Conservation (phyloP, 805 yeast genomes). For the Candida manassasensis region DNA sequence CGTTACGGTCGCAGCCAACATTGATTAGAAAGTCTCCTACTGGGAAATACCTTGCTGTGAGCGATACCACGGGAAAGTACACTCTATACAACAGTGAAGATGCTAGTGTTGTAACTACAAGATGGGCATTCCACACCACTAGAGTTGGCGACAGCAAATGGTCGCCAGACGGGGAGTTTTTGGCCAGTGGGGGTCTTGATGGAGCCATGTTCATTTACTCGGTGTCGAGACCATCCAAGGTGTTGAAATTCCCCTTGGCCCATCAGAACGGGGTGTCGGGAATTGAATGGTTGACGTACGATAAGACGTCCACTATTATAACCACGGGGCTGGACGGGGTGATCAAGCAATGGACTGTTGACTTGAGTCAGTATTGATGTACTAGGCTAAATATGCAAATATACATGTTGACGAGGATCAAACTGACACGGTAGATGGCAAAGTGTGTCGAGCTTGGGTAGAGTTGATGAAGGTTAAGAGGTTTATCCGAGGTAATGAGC, state of each 20-base stretch:
- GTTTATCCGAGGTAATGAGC: no score
- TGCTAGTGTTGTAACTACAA: conserved; percentile 60
- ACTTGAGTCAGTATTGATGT: conserved; percentile 5
- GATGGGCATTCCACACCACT: conserved; percentile 96
- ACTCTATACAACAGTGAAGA: conserved; percentile 58
- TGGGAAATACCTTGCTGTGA: conserved; percentile 69
- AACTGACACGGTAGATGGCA: no score
- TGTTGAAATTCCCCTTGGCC: conserved; percentile 67
- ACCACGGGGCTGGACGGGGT: conserved; percentile 81
- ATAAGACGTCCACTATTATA: conserved; percentile 38
- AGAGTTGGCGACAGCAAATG: conserved; percentile 73
- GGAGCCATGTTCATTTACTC: conserved; percentile 77
- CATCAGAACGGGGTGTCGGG: conserved; percentile 85
- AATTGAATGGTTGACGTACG: conserved; percentile 61
- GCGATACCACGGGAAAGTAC: conserved; percentile 84
- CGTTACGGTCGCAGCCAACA: conserved; percentile 60
- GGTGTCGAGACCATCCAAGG: conserved; percentile 72
- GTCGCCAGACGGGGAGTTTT: conserved; percentile 67
- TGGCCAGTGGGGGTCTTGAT: conserved; percentile 81
- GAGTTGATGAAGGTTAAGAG: no score
- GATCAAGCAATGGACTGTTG: conserved; percentile 66
- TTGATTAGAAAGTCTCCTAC: conserved; percentile 66
- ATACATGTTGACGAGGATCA: no score
- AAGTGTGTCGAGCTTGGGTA: no score
- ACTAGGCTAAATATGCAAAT: no score